Base-by-base conservation (phyloP, 768 basidiomycete species). In the Ramaria sp. region DNA sequence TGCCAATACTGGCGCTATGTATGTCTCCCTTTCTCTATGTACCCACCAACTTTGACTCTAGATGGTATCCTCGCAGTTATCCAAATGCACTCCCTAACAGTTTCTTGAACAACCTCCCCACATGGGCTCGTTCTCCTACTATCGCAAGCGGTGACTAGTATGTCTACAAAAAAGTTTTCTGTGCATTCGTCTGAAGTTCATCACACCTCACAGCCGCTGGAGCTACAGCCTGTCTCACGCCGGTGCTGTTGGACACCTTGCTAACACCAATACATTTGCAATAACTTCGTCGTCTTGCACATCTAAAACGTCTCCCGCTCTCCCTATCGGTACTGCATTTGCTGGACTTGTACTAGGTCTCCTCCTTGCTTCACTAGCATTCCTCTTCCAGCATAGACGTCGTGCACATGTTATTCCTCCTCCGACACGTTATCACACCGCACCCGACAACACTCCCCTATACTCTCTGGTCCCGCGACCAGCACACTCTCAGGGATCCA, bases 371-470 rank as follows among this genome's bases (percentile, higher is more conserved):
- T 37, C 42, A 15, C 18, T 48, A 5, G 43, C 5, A 3, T 20
- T 55, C 34, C 44, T 55, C 18, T 41, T 55, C 4, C 45, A 55
- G n/a, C 53, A 28, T 20, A 55, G 28, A 16, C 43, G 53, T 25
- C 45, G 43, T 18, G 53, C 53, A 13, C 53, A 27, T 34, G 53
- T 47, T 18, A 55, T 55, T 10, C 53, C 53, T 3, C 42, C 53
- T 47, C 53, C 53, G 5, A 44, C 34, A 6, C 53, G 53, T 48
- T 55, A 55, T 34, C 53, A 55, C 45, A 55, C 53, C 42, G 53
- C 53, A 10, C 53, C 53, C 8, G 53, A 55, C 20, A 55, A 55
- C 39, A 55, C 53, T 24, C 53, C 53, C 36, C 44, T 55, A 12
- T 27, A 45, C 22, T 43, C 53, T 15, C 42, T 55, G 3, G 18